Evolutionary conservation across 2,329 filamentous ascomycete species (phyloP), one percentile per base, ranked within the genome.

Genomic region (Metarhizium rileyi): DNA sequence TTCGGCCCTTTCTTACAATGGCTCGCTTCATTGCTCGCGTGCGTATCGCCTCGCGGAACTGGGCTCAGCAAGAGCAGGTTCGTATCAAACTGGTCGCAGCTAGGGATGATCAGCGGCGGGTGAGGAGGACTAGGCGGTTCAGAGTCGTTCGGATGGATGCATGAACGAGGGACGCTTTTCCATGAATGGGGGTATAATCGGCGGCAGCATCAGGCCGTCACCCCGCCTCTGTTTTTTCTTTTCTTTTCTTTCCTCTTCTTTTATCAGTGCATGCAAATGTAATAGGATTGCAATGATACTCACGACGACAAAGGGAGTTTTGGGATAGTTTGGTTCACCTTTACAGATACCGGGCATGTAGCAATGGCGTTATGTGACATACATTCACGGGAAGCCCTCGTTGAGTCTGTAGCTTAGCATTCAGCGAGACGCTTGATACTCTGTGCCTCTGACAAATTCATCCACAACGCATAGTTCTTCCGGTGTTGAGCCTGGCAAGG

Each of bases 1-100:
- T 79, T 41, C 66, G 64, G 48, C 67, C 72, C 4, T 73, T 75
- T 49, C 65, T 75, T 43, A 63, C 63, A 52, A 72, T 71, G 53
- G 69, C 77, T 20, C 71, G 74, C 48, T 80, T 80, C 58, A 67
- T 78, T 44, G 76, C 75, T 18, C 71, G 77, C 47, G 69, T 71
- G 67, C 70, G 68, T 50, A 63, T 76, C 46, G 66, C 70, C 20
- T 74, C 76, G 16, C 65, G 64, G 33, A 61, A 65, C 22, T 81
- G 77, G 77, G 67, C 67, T 26, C 65, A 69, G 48, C 75, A 80
- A 51, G 77, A 81, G 60, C 66, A 64, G 47, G 71, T 73, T 36
- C 69, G 77, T 47, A 65, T 64, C 54, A 66, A 67, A 52, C 68
- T 81, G 50, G 71, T 68, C n/a, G 68, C 69, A 10, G 75, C 73